Base-by-base conservation (phyloP, 2,329 filamentous ascomycete species). In the Coniochaeta ligniaria region DNA sequence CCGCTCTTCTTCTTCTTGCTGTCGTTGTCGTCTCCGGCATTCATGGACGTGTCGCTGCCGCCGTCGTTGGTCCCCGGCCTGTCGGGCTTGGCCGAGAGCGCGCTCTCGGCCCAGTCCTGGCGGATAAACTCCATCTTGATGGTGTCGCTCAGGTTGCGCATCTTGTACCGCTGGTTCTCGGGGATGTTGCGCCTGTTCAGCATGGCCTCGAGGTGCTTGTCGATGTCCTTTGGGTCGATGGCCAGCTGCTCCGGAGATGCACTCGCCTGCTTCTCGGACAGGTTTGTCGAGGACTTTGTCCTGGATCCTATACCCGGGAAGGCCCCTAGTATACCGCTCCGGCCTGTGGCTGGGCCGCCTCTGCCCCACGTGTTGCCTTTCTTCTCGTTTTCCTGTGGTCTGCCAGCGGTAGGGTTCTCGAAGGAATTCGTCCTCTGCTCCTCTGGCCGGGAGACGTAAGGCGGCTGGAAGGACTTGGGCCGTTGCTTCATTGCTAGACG, bases 81-180 rank as follows among this genome's bases (percentile, higher is more conserved):
- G 52, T 78, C 70, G 72, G 75, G 69, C 71, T 78, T 76, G 59
- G 81, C 80, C 72, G n/a, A n/a, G n/a, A n/a, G n/a, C n/a, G 79
- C 78, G 74, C 82, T 87, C 72, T 89, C 89, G 7, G 84, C 85
- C 80, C 90, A 91, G 71, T 97, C 91, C 72, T 96, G 93, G 59
- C 89, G 88, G 68, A 98, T 92, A 68, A 99, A 96, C 70, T 98
- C 93, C 71, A 92, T 91, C 76, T 99, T 99, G 78, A 98, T 93
- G 38, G 90, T 89, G 65, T 91, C 83, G 64, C 91, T 92, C 62
- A 99, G 79, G 60, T 88, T 93, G 54, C 94, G 85, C 92, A 99
- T 97, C 76, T 96, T 96, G 73, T 94, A 92, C 60, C 94, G 84
- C 80, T 96, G 92, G 65, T 96, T 90, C 69, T 96, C 91, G 3